A percentile compares a stretch with the other conserved stretches of the same genome.
These are phyloP conservation scores for Blastobotrys chiropterorum DNA, from an alignment of 805 yeast genomes.

Conservation along the genomic window DNA sequence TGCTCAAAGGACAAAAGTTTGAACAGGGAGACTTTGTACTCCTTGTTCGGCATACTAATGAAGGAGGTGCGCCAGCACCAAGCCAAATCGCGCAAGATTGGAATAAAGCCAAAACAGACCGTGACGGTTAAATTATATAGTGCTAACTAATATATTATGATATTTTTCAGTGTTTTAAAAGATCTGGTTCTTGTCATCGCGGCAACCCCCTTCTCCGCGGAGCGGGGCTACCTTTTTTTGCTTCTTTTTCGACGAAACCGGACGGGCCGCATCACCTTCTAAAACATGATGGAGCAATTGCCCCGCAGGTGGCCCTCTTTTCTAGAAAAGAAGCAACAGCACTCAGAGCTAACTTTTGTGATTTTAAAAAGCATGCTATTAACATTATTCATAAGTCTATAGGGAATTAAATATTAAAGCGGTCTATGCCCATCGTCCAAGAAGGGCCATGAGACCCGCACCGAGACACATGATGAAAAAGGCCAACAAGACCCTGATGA, in stretches of 20 bases:
- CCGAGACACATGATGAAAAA: slow-evolving; percentile 41
- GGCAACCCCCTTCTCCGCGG: too few species aligned
- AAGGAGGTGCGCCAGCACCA: slow-evolving; percentile 2
- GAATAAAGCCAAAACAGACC: neutral
- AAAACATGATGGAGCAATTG: too few species aligned
- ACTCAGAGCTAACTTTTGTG: neutral
- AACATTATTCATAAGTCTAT: too few species aligned
- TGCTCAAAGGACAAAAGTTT: slow-evolving; percentile 19
- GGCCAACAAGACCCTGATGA: slow-evolving; percentile 18
- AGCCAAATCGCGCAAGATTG: slow-evolving; percentile 4
- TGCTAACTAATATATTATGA: neutral
- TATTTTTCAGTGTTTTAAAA: too few species aligned
- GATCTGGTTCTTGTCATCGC: too few species aligned
- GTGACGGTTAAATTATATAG: neutral
- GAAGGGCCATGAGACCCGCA: slow-evolving; percentile 54
- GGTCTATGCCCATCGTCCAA: slow-evolving; percentile 62
- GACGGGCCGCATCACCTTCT: too few species aligned
- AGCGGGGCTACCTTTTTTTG: too few species aligned
- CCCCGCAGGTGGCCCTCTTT: neutral
- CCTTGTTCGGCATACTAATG: slow-evolving; percentile 16
- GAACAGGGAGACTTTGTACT: slow-evolving; percentile 26
- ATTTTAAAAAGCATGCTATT: too few species aligned
- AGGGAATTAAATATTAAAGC: too few species aligned
- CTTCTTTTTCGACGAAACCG: too few species aligned
- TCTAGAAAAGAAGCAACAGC: neutral